Evolutionary conservation across 2,329 filamentous ascomycete species (phyloP).

Genomic region (Aspergillus pseudotamarii): DNA sequence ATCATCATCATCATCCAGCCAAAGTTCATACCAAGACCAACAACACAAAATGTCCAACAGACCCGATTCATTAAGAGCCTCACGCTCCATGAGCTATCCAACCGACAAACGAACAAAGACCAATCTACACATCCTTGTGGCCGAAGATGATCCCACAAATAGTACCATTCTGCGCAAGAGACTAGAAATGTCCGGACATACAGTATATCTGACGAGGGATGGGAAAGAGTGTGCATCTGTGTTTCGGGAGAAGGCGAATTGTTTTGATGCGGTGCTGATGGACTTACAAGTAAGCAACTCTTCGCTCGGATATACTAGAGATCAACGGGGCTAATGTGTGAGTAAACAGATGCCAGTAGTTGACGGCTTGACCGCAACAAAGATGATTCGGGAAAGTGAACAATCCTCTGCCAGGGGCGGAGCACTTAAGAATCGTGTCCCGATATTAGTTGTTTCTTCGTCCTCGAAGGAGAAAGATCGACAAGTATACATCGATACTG

Average conservation of each 20-base stretch:
- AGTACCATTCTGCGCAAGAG: slow-evolving; percentile 79
- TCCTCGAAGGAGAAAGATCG: slow-evolving; percentile 72
- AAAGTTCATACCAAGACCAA: neutral
- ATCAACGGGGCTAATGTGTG: neutral
- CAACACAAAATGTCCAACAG: neutral
- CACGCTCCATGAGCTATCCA: neutral
- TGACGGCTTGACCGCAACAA: slow-evolving; percentile 78
- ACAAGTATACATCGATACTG: slow-evolving; percentile 70
- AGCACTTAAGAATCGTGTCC: slow-evolving; percentile 54
- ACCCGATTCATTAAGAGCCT: neutral
- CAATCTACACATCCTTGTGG: slow-evolving; percentile 64
- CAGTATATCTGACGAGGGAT: slow-evolving; percentile 73
- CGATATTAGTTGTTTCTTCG: slow-evolving; percentile 85
- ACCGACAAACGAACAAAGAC: neutral
- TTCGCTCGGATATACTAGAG: too few species aligned
- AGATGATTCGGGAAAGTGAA: slow-evolving; percentile 78
- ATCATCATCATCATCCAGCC: neutral
- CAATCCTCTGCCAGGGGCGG: slow-evolving; percentile 35
- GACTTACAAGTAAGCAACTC: slow-evolving; percentile 74
- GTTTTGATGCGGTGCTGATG: slow-evolving; percentile 83
- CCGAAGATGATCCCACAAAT: slow-evolving; percentile 88
- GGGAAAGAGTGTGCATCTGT: slow-evolving; percentile 79
- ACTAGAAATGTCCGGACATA: slow-evolving; percentile 74
- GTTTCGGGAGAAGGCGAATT: slow-evolving; percentile 64
- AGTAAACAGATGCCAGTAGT: slow-evolving; percentile 80